Base-by-base conservation (phyloP, 352 stramenopile genomes). In the Phytophthora capsici region DNA sequence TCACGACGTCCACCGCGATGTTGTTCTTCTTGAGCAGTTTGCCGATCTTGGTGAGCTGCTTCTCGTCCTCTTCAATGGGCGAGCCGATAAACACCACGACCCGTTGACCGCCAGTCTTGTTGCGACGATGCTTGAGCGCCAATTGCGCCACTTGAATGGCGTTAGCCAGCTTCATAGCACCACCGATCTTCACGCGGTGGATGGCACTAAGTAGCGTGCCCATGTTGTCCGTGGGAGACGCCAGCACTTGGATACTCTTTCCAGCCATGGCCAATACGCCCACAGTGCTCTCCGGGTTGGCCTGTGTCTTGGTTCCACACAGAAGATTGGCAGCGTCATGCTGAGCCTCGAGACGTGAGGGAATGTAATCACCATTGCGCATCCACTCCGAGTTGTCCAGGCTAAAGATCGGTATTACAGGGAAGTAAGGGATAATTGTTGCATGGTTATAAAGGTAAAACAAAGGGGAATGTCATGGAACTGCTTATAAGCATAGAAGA, bases 21-120 rank as follows among this genome's bases (percentile, higher is more conserved):
- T 99, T 99, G 82, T 99, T 99, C 85, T 99, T 99, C 83, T 99
- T 99, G 41, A 99, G 85, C 44, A 98, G 82, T 63, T 99, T 99
- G 69, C 95, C 97, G 50, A 98, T 97, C 79, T 99, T 99, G n/a
- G 84, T 87, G 46, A 97, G 74, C 51, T 80, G 76, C 64, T 96
- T 94, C 56, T 97, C 89, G 65, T 98, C 91, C 47, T 97, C 93
- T 12, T 83, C 81, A 52, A 98, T 91, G 22, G 95, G 95, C 16
- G 90, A 98, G 37, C 96, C 97, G 25, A 99, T 95, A 71, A 99
- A 99, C 40, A 99, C 79, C 10, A 99, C 92, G 47, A 99, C 82
- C 37, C 88, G 84, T 69, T 96, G 85, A 1, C 81, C 81, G 49
- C 86, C 84, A 49, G 98, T 99, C 83, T 99, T 99, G 75, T 99